These are phyloP conservation scores for Simmondsia chinensis DNA, from an alignment of 148 eudicot genomes.

Conservation along the genomic window DNA sequence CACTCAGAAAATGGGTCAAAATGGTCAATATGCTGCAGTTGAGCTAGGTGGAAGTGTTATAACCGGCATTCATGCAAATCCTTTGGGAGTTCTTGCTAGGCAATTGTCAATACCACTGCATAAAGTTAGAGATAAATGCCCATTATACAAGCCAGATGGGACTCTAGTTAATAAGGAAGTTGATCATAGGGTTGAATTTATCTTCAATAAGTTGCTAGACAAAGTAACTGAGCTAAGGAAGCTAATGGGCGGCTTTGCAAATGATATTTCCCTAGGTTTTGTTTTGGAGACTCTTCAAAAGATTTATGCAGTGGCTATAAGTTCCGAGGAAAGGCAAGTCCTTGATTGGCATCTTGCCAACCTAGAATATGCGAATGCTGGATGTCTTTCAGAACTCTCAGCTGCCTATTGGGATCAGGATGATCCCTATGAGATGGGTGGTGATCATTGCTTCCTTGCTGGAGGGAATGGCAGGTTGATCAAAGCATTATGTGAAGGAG, in stretches of 20 bases:
- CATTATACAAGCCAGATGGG: constrained; percentile 82
- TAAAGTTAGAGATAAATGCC: constrained; percentile 84
- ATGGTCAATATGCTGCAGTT: constrained; percentile 54
- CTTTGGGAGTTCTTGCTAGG: constrained; percentile 85
- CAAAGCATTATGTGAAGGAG: constrained; percentile 68
- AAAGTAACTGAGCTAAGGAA: constrained; percentile 69
- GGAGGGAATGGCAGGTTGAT: constrained; percentile 86
- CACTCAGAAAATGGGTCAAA: constrained; percentile 68
- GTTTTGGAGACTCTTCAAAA: constrained; percentile 61
- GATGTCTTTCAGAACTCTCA: constrained; percentile 77
- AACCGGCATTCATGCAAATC: constrained; percentile 92
- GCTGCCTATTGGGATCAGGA: constrained; percentile 97
- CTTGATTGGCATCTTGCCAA: constrained; percentile 93
- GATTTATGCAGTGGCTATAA: constrained; percentile 62
- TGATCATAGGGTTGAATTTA: constrained; percentile 52
- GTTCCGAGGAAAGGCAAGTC: constrained; percentile 65
- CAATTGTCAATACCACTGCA: constrained; percentile 85
- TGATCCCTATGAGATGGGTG: constrained; percentile 97
- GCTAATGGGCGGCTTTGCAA: constrained; percentile 61
- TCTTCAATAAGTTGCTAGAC: constrained; percentile 69
- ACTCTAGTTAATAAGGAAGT: constrained; percentile 38
- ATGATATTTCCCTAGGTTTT: constrained; percentile 66
- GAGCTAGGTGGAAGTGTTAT: constrained; percentile 96
- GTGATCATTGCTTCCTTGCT: constrained; percentile 95
- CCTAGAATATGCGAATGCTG: constrained; percentile 96